These are phyloP conservation scores for Annulohypoxylon stygium DNA, from an alignment of 495 filamentous ascomycete species.

Conservation along the genomic window DNA sequence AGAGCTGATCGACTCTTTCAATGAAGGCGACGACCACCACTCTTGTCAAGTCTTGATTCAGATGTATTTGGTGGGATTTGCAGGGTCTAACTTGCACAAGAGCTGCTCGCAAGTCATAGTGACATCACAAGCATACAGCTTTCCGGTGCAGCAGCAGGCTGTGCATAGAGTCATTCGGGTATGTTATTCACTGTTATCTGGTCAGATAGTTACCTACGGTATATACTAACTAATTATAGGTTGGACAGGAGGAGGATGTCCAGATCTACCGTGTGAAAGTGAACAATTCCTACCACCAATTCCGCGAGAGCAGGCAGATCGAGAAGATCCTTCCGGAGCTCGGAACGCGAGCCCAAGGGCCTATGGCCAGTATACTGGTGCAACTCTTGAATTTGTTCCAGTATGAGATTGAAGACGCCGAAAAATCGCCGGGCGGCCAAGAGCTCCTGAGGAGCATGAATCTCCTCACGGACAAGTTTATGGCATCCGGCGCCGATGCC, in stretches of 20 bases:
- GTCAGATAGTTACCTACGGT: neutral
- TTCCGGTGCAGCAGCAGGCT: slow-evolving; percentile 45
- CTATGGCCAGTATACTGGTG: slow-evolving; percentile 35
- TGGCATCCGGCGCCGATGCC: neutral
- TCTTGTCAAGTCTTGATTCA: slow-evolving; percentile 49
- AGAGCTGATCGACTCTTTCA: slow-evolving; percentile 44
- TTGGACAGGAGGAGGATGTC: slow-evolving; percentile 46
- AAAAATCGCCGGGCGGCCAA: slow-evolving; percentile 14
- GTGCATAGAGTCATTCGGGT: slow-evolving; percentile 49
- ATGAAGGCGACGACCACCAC: slow-evolving; percentile 23
- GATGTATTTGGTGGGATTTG: slow-evolving; percentile 48
- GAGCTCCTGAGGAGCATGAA: slow-evolving; percentile 29
- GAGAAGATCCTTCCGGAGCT: slow-evolving; percentile 49
- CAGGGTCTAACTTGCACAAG: slow-evolving; percentile 48
- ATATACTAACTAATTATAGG: slow-evolving; percentile 39
- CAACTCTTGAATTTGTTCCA: slow-evolving; percentile 48
- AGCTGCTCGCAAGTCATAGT: slow-evolving; percentile 44
- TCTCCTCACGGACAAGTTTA: slow-evolving; percentile 23
- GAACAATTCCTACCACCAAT: slow-evolving; percentile 46
- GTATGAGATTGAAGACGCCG: slow-evolving; percentile 9
- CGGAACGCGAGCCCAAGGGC: slow-evolving; percentile 41
- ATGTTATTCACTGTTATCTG: slow-evolving; percentile 15
- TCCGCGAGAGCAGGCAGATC: slow-evolving; percentile 47
- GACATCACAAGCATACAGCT: slow-evolving; percentile 42
- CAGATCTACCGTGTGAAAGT: slow-evolving; percentile 43